Conservation (phyloP, 352 stramenopile species). For the Globisporangium barbulae region DNA sequence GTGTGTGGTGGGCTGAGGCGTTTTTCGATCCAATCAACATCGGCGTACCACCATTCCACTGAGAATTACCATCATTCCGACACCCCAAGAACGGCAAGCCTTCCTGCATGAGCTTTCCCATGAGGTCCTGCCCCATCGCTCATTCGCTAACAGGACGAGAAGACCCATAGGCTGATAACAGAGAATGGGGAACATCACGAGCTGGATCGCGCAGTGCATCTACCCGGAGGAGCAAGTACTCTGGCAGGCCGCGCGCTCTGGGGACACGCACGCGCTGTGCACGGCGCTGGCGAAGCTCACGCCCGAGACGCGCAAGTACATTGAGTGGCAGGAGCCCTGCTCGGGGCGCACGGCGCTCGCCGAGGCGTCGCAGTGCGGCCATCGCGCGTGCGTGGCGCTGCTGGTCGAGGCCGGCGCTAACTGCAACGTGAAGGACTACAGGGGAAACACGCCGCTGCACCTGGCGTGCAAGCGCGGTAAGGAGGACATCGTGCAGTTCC, state of each 20-base stretch:
- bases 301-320: constrained; percentile 30
- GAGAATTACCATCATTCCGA: constrained; percentile 4
- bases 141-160: constrained; percentile 5
- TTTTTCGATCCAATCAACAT: neutral
- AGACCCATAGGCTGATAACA: neutral
- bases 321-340: constrained; percentile 60
- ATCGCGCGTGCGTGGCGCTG: constrained; percentile 41
- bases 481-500: constrained; percentile 35
- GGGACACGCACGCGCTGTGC: constrained; percentile 35
- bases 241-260: constrained; percentile 44
- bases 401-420: constrained; percentile 45
- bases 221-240: constrained; percentile 55
- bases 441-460: constrained; percentile 53
- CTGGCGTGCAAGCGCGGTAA: constrained; percentile 46
- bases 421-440: constrained; percentile 44
- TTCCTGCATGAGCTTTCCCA: neutral
- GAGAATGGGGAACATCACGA: constrained; percentile 40
- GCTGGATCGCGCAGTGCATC: constrained; percentile 51
- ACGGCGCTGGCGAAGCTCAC: constrained; percentile 34
- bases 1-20: no score
- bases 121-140: neutral
- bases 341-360: constrained; percentile 41
- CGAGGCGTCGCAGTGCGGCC: constrained; percentile 35
- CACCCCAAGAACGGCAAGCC: neutral
- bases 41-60: neutral